Evolutionary conservation across 768 basidiomycete genomes (phyloP), one percentile per base, ranked within the genome.

Genomic region (Ephemerocybe angulata): DNA sequence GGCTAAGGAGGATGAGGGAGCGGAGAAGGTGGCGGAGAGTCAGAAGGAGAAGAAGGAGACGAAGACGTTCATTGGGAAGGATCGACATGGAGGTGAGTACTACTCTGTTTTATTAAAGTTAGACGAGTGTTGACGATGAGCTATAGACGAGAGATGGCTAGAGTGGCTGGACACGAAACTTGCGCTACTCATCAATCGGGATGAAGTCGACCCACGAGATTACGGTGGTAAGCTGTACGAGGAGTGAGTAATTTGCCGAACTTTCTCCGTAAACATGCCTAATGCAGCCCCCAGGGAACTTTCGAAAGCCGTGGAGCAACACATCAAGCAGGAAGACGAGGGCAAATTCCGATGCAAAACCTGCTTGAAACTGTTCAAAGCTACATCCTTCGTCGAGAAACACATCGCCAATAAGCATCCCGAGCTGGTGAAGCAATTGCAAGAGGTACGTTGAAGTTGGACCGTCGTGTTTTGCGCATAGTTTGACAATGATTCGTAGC

Each of bases 291-390:
- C 5, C 64, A 97, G 95, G 61, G 93, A 95, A 66, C 75, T 95
- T 49, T 79, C 83, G 49, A 91, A 87, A 63, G 79, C 86, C 12
- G 85, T 87, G 22, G 88, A 89, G 53, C 86, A 86, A 1, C 80
- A 80, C 67, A 82, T 98, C 69, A 95, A 95, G 72, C 90, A 93
- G 67, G 96, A 98, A 71, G 96, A 98, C 61, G 93, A 96, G 71
- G 91, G 88, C 64, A 98, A 97, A 68, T 98, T 90, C 75, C 81
- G 97, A 59, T 99, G 97, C 76, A 96, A 92, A 76, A 87, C 86
- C 27, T 99, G 97, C 71, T 87, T 86, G 72, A 99, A 99, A 75
- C 79, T 98, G 21, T 99, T 99, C 86, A 95, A 95, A 69, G 97
- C 94, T 3, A 88, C 90, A 30, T 85, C 94, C 24, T 99, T 98